Conservation (phyloP, 768 basidiomycete species). For the Nidularia pulvinata region DNA sequence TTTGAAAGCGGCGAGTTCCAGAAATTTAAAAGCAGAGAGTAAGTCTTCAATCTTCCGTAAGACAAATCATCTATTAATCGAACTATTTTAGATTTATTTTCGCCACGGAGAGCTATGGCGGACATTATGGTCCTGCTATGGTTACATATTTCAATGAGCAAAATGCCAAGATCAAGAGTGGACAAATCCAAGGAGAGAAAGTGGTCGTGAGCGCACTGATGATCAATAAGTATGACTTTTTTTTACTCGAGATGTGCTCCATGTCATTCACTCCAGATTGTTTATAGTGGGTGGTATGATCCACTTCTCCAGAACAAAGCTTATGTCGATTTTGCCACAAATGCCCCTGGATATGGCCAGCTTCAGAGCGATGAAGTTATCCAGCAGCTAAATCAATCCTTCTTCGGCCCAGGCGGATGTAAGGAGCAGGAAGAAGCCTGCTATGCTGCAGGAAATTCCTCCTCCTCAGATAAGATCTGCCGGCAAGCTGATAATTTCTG, state of each 20-base stretch:
- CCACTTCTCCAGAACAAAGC: conserved; percentile 63
- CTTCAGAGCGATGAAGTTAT: conserved; percentile 49
- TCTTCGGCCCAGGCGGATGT: conserved; percentile 49
- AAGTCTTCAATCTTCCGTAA: conserved; percentile 9
- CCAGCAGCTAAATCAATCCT: conserved; percentile 43
- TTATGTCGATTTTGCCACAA: conserved; percentile 56
- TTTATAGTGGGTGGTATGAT: conserved; percentile 60
- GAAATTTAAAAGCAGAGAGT: conserved; percentile 55
- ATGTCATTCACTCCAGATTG: background rate
- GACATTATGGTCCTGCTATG: conserved; percentile 66
- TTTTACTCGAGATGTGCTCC: background rate
- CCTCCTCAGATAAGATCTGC: conserved; percentile 50
- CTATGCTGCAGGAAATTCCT: conserved; percentile 48
- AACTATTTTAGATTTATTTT: conserved; percentile 47
- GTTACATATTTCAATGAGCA: conserved; percentile 67
- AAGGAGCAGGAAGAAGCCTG: conserved; percentile 54
- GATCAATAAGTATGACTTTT: conserved; percentile 53
- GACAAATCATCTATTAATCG: background rate
- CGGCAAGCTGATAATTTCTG: conserved; percentile 51
- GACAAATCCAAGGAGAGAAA: conserved; percentile 43
- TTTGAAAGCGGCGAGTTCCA: conserved; percentile 56
- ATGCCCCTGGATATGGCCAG: conserved; percentile 69
- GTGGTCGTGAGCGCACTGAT: conserved; percentile 59
- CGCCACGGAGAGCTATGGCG: conserved; percentile 68
- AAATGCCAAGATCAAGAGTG: conserved; percentile 47